Evolutionary conservation across 768 basidiomycete species (phyloP).

Genomic region (Glaciozyma martinii): DNA sequence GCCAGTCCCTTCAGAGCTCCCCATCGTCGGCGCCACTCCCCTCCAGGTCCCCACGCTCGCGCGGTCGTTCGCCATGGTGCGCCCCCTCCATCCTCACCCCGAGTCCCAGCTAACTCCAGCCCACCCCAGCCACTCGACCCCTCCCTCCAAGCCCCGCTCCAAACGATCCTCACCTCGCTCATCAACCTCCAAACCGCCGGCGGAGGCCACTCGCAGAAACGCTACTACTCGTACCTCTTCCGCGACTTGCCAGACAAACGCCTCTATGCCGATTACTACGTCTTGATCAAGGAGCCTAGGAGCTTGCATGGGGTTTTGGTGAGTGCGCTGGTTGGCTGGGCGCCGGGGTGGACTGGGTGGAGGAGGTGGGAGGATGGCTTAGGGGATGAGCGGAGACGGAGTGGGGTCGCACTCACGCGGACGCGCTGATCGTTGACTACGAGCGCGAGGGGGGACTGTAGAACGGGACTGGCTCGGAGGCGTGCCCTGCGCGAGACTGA

Average conservation of each 20-base stretch:
- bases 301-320: constrained; percentile 16
- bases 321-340: not conserved
- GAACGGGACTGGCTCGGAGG: too few relatives aligned
- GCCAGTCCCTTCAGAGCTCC: too few relatives aligned
- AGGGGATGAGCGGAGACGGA: not conserved
- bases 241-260: constrained; percentile 24
- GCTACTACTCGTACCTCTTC: constrained; percentile 27
- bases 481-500: too few relatives aligned
- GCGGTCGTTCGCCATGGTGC: too few relatives aligned
- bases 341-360: not conserved
- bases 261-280: constrained; percentile 27
- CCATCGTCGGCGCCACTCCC: too few relatives aligned
- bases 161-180: constrained; percentile 5
- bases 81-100: too few relatives aligned
- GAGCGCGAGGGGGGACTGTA: too few relatives aligned
- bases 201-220: constrained; percentile 4
- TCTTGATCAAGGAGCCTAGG: constrained; percentile 25
- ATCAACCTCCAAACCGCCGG: constrained; percentile 17
- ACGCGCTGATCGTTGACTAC: too few relatives aligned
- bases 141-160: constrained; percentile 3
- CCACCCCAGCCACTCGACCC: constrained; percentile 3
- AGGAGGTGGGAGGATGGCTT: not conserved
- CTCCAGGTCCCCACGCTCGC: too few relatives aligned
- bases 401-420: too few relatives aligned
- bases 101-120: too few relatives aligned